phyloP scores from a whole-genome alignment of 768 basidiomycete genomes.

The Pulveroboletus sp. region DNA sequence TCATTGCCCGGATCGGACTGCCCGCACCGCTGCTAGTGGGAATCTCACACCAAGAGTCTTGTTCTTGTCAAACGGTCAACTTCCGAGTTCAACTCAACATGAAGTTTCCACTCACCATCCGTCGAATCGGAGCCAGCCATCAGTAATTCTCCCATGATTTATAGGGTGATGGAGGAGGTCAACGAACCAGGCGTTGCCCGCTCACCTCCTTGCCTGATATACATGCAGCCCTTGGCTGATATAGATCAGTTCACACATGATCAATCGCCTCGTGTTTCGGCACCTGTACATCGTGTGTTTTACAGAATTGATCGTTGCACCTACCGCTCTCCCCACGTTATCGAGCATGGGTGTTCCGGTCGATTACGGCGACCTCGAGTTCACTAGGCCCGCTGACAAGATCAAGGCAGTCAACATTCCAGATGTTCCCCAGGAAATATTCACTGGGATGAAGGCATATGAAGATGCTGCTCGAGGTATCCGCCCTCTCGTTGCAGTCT shows the following conservation, averaged over 20 bases:
- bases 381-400: slow-evolving; percentile 34
- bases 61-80: slow-evolving; percentile 3
- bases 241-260: slow-evolving; percentile 5
- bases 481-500: background rate
- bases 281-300: no score
- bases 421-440: slow-evolving; percentile 31
- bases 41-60: no score
- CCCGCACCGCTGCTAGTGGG: background rate
- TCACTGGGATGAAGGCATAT: slow-evolving; percentile 36
- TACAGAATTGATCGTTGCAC: no score
- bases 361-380: slow-evolving; percentile 32
- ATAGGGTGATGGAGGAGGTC: background rate
- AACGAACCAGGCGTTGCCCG: background rate
- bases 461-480: slow-evolving; percentile 37
- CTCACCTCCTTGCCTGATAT: background rate
- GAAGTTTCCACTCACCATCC: slow-evolving; percentile 3
- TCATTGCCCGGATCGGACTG: slow-evolving; percentile 3
- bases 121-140: background rate
- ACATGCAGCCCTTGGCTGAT: background rate
- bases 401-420: slow-evolving; percentile 39
- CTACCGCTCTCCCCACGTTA: background rate
- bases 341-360: slow-evolving; percentile 19
- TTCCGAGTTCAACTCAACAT: background rate
- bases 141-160: background rate
- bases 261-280: slow-evolving; percentile 1